Evolutionary conservation across 2,329 filamentous ascomycete species (phyloP), one percentile per base, ranked within the genome.

Genomic region (Aspergillus nomiae): DNA sequence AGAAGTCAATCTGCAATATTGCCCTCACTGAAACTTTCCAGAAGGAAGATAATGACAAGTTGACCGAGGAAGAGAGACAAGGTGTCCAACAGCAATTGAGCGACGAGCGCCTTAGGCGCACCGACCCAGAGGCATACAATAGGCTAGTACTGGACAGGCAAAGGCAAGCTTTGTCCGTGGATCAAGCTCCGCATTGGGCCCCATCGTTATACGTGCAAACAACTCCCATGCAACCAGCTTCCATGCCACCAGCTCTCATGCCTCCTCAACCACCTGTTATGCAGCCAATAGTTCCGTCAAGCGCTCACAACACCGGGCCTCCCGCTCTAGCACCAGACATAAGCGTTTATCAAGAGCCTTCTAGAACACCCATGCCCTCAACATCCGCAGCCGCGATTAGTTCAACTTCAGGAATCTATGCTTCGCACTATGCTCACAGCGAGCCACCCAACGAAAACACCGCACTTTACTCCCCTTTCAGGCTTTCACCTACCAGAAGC

Each of bases 21-120:
- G 83, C 86, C 3, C 84, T 89, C 45, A 90, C 89, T 0, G 90
- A 94, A 67, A 89, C 89, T 0, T 92, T 92, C 67, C 88, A 91
- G 67, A 83, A 87, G 67, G 89, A 93, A 66, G 89, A 90, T 61
- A 78, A 85, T 12, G 87, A 88, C 56, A 82, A 83, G 14, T 75
- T 94, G 26, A 88, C 87, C 0, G 79, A 81, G 0, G 87, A 90
- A 58, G 90, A 93, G 65, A 74, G 81, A 11, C 79, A 77, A 50
- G 85, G 88, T 53, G 86, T 87, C 0, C 80, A 85, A 36, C 67
- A 79, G 46, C 74, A 82, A 56, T 66, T 82, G 8, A 70, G 74
- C 38, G 76, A 83, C 45, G 75, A 81, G 61, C 72, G 70, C 30
- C 71, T 83, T 11, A 73, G 71, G 61, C 75, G 78, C 53, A 75